Evolutionary conservation across 2,329 filamentous ascomycete genomes (phyloP), one percentile per base, ranked within the genome.

Genomic region (Hyphodiscus sp.): DNA sequence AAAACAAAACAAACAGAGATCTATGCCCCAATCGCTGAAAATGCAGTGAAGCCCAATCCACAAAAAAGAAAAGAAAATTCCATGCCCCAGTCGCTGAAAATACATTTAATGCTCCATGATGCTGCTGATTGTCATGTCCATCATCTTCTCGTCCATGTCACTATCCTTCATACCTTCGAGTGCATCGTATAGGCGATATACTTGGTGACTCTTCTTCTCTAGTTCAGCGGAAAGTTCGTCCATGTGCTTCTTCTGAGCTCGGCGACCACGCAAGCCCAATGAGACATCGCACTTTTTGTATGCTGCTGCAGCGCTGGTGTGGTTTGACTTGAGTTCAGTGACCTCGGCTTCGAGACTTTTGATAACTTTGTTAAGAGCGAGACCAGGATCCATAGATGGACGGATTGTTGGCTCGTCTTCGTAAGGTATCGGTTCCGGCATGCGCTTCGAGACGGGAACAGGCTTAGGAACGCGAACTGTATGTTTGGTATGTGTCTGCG

Each of bases 151-250:
- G 10, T 20, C n/a, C 55, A 57, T 57, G 20, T 57, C 47, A 20
- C 44, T 19, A 7, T 33, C 18, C 20, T 52, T 51, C 38, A 50
- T 49, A 6, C 59, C 59, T 13, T 61, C 59, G 10, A 58, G 41
- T 1, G 94, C 89, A 67, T 95, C 90, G 62, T 91, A 89, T 15
- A 95, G 75, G 43, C 82, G 80, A 70, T 95, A 95, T 43, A 95
- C 84, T 68, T 91, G 87, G 57, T 88, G 85, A 23, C 83, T 82
- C 70, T 91, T 90, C 64, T 79, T 77, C 63, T 91, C 86, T 20
- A 90, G 80, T 50, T 80, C 77, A 56, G 77, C 76, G 43, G 86
- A 73, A 19, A 90, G 65, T 20, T 73, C 73, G 56, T 83, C 76
- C 38, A 92, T 85, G 52, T 78, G 79, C 26, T 74, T 75, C 26